These are phyloP conservation scores for Hanseniaspora clermontiae DNA, from an alignment of 805 yeast species.

Conservation along the genomic window DNA sequence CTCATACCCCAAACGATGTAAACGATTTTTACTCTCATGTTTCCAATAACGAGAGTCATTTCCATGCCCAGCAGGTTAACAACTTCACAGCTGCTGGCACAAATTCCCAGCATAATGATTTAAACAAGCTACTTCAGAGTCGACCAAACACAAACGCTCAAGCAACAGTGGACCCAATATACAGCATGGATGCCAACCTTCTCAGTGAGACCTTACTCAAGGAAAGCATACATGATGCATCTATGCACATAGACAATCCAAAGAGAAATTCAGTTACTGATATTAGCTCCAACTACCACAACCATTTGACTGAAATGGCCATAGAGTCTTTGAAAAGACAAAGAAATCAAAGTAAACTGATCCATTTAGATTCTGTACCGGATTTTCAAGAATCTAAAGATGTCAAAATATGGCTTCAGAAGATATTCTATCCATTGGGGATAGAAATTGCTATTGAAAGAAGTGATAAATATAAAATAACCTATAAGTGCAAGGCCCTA, in stretches of 20 bases:
- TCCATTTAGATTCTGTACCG: conserved; percentile 30
- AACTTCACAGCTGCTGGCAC: neutral
- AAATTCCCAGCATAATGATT: neutral
- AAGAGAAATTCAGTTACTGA: neutral
- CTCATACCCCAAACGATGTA: neutral
- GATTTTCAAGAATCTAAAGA: conserved; percentile 34
- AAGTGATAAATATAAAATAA: conserved; percentile 47
- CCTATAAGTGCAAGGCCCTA: conserved; percentile 45
- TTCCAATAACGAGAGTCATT: neutral
- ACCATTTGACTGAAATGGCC: conserved; percentile 17
- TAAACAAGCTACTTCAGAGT: neutral
- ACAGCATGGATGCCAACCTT: neutral
- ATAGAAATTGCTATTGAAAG: conserved; percentile 49
- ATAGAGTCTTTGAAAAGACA: conserved; percentile 17
- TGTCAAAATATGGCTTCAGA: conserved; percentile 52
- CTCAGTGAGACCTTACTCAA: neutral
- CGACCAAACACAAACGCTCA: neutral
- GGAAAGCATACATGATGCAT: neutral
- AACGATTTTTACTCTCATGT: neutral
- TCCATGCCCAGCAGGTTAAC: neutral
- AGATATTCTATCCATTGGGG: conserved; percentile 36
- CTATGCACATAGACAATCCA: neutral
- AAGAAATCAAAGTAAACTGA: conserved; percentile 26
- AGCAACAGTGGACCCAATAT: neutral
- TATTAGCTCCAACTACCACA: conserved; percentile 1